Base-by-base conservation (phyloP, 176 grass and related monocot genomes). In the Oryza nivara region DNA sequence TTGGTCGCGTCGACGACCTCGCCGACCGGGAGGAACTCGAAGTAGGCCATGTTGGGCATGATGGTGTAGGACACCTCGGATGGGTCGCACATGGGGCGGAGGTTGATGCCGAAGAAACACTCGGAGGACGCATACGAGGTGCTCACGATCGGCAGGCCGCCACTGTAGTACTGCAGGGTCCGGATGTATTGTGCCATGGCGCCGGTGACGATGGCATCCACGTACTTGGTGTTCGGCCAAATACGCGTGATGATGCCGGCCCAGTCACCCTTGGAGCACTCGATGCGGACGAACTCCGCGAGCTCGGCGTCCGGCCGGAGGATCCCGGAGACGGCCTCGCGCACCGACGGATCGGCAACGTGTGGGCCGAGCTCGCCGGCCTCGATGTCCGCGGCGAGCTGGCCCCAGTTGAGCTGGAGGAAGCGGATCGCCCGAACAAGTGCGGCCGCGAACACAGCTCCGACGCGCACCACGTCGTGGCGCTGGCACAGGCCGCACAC, bases 191-290 rank as follows among this genome's bases (percentile, higher is more conserved):
- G 91, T 2, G 84, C 91, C 91, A 89, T 92, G 0, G 87, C 75
- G 46, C 88, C 91, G 9, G 88, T 93, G 17, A 85, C 85, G n/a
- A 90, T 78, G 65, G 84, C 77, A n/a, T 93, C 91, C 3, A 93
- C 36, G 58, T 83, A 93, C 81, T 85, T 93, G 54, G 91, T 76
- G 77, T 85, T 93, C 2, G 91, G 91, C 88, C 88, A 90, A 19
- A 93, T 56, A 14, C 69, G 38, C 19, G 19, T 1, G 69, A 72
- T 23, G 3, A 44, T 22, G 69, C 4, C 69, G 17, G 17, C 19
- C 19, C 20, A 44, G 17, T n/a, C 8, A 19, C 1, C 69, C 36
- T n/a, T 11, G 38, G 6, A 45, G 19, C 38, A 43, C 38, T n/a
- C 38, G 38, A 3, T 17, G 19, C 38, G 19, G 19, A 72, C 6